Evolutionary conservation across 352 stramenopile genomes (phyloP).

Genomic region (Globisporangium iwayamae): DNA sequence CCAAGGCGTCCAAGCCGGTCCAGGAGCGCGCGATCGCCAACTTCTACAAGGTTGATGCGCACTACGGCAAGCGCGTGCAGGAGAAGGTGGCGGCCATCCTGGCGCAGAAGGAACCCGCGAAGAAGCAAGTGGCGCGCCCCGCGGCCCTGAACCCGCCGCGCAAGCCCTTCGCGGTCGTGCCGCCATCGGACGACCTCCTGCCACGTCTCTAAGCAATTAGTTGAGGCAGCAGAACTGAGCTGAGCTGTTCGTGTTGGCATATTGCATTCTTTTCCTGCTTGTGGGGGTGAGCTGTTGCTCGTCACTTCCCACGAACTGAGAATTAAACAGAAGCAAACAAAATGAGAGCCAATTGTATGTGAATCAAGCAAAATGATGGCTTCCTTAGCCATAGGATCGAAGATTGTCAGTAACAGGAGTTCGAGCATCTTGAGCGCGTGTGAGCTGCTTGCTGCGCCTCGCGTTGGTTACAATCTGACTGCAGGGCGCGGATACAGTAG

Average conservation of each 20-base stretch:
- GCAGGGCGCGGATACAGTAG: too few species aligned
- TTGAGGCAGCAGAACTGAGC: not conserved
- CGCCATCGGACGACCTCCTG: slow-evolving; percentile 42
- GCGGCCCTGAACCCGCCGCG: slow-evolving; percentile 59
- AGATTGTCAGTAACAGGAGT: too few species aligned
- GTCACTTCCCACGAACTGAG: too few species aligned
- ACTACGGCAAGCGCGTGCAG: slow-evolving; percentile 81
- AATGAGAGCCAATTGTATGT: too few species aligned
- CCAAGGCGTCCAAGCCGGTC: slow-evolving; percentile 76
- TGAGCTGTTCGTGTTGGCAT: not conserved
- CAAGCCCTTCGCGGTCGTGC: slow-evolving; percentile 47
- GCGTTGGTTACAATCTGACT: too few species aligned
- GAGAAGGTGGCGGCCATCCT: slow-evolving; percentile 61
- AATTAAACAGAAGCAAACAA: too few species aligned
- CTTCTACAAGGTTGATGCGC: slow-evolving; percentile 80
- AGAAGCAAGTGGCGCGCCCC: slow-evolving; percentile 20
- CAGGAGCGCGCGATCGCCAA: slow-evolving; percentile 84
- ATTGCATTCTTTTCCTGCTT: not conserved
- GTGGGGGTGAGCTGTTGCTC: too few species aligned
- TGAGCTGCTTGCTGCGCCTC: too few species aligned
- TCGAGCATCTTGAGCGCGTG: too few species aligned
- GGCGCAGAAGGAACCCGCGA: slow-evolving; percentile 15
- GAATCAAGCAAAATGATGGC: too few species aligned
- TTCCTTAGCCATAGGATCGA: too few species aligned
- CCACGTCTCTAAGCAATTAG: slow-evolving; percentile 40